A percentile compares a stretch with the other conserved stretches of the same genome.
Evolutionary conservation across 2,329 filamentous ascomycete species (phyloP).

Genomic region (Alternaria alternata): DNA sequence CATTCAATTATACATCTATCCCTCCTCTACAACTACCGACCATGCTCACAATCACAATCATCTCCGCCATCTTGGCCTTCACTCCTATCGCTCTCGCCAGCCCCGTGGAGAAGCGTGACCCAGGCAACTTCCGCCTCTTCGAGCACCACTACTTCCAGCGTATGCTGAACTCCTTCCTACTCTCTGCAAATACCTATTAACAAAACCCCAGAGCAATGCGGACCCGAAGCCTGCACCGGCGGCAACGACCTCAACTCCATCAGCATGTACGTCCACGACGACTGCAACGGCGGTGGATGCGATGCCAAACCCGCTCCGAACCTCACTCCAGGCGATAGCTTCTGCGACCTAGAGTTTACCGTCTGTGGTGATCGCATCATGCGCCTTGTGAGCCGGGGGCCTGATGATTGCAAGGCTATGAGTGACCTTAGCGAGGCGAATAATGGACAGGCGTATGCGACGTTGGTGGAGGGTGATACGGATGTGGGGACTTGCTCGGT

Average conservation of each 20-base stretch:
- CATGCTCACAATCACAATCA: background rate
- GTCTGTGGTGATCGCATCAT: too few relatives aligned
- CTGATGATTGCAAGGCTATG: too few relatives aligned
- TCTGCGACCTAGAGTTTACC: too few relatives aligned
- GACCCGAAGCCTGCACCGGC: background rate
- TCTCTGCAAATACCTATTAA: too few relatives aligned
- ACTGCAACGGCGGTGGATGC: background rate
- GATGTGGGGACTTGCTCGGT: background rate
- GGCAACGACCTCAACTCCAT: background rate
- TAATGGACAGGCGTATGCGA: background rate
- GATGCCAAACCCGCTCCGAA: background rate
- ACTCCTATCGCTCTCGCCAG: background rate
- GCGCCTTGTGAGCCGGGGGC: too few relatives aligned
- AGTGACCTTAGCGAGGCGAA: background rate
- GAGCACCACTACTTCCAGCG: background rate
- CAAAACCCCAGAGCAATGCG: too few relatives aligned
- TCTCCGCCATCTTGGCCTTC: background rate
- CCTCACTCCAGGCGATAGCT: too few relatives aligned
- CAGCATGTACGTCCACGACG: background rate
- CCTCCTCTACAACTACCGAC: rapidly evolving
- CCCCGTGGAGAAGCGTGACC: background rate
- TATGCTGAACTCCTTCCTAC: rapidly evolving
- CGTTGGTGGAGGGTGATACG: background rate
- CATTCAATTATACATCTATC: background rate
- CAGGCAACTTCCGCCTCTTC: background rate